These are phyloP conservation scores for Talaromyces sp. DNA, from an alignment of 2,329 filamentous ascomycete genomes.

Conservation along the genomic window DNA sequence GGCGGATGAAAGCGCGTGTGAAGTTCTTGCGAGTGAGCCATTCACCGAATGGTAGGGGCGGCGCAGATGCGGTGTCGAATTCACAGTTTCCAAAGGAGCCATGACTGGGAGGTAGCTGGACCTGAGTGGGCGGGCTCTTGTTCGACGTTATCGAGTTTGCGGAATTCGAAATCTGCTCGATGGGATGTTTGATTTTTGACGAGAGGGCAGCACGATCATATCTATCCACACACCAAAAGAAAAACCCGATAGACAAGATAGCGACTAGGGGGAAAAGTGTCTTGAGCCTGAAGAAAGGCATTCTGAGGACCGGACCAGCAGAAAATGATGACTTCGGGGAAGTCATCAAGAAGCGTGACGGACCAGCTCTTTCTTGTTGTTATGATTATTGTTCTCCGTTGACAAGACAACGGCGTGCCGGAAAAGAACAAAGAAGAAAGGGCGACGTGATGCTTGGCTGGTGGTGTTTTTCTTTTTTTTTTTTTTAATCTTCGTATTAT, in stretches of 20 bases:
- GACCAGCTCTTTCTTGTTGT: not conserved
- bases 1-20: slow-evolving; percentile 42
- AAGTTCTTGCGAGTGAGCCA: slow-evolving; percentile 45
- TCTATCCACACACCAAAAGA: slow-evolving; percentile 41
- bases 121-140: slow-evolving; percentile 21
- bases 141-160: slow-evolving; percentile 12
- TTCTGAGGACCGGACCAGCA: slow-evolving; percentile 31
- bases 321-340: slow-evolving; percentile 9
- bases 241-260: slow-evolving; percentile 37
- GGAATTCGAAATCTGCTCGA: slow-evolving; percentile 25
- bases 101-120: slow-evolving; percentile 24
- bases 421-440: not conserved
- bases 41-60: slow-evolving; percentile 38
- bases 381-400: too few species aligned
- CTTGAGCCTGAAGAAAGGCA: slow-evolving; percentile 40
- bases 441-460: not conserved
- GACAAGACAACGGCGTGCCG: slow-evolving; percentile 1
- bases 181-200: slow-evolving; percentile 35
- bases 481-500: slow-evolving; percentile 1
- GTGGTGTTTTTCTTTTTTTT: not conserved
- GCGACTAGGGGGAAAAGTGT: slow-evolving; percentile 38
- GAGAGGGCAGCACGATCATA: slow-evolving; percentile 37
- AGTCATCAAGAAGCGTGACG: slow-evolving; percentile 14
- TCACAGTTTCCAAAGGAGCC: slow-evolving; percentile 29
- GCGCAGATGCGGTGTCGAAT: slow-evolving; percentile 32